A percentile compares a stretch with the other conserved stretches of the same genome.
phyloP scores from a whole-genome alignment of 805 yeast species.

The Zygoascus tannicola region DNA sequence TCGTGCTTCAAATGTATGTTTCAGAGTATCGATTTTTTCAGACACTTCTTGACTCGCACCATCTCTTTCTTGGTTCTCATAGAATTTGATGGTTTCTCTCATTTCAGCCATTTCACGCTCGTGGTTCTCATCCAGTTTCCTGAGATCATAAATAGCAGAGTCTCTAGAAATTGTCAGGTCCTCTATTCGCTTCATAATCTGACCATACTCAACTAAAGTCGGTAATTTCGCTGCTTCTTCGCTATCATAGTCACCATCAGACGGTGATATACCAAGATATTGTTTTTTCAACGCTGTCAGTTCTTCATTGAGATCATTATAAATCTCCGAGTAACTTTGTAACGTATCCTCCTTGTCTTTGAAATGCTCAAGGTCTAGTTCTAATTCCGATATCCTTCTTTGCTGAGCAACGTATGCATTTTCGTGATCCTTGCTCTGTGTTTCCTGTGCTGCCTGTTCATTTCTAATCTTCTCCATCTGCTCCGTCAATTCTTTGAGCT shows the following conservation, averaged over 20 bases:
- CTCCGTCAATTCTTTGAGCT: conserved; percentile 17
- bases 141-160: conserved; percentile 11
- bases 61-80: conserved; percentile 7
- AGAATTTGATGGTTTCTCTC: conserved; percentile 10
- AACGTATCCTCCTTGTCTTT: conserved; percentile 1
- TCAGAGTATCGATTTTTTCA: conserved; percentile 14
- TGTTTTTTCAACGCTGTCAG: not conserved
- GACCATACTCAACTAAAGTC: not conserved
- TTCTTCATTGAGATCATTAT: not conserved
- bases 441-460: conserved; percentile 23
- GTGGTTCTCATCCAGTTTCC: conserved; percentile 7
- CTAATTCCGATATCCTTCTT: conserved; percentile 20
- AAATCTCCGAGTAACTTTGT: conserved; percentile 2
- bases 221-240: not conserved
- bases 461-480: conserved; percentile 18
- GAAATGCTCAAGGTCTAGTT: conserved; percentile 11
- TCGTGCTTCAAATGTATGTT: conserved; percentile 13
- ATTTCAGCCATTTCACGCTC: conserved; percentile 12
- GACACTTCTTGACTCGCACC: conserved; percentile 8
- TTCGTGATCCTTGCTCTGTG: conserved; percentile 24
- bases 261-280: not conserved
- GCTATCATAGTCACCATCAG: not conserved
- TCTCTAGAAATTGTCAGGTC: conserved; percentile 9
- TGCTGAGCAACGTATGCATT: conserved; percentile 27
- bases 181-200: not conserved